Conservation (phyloP, 495 filamentous ascomycete species). For the Gamarada debralockiae region DNA sequence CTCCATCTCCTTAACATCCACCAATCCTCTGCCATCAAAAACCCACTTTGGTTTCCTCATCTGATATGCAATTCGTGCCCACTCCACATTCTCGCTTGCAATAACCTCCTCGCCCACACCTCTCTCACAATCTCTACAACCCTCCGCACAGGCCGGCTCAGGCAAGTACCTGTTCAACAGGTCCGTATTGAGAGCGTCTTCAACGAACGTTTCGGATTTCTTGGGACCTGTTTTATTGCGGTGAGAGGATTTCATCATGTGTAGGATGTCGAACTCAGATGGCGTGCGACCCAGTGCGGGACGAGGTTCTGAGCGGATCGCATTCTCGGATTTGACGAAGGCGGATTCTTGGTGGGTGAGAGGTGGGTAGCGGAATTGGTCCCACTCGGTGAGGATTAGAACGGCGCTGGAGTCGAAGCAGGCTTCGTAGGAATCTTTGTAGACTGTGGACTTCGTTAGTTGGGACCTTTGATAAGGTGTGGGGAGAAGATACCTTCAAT, state of each 20-base stretch:
- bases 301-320: neutral
- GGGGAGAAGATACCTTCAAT: neutral
- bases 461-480: conserved; percentile 15
- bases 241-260: neutral
- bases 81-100: conserved; percentile 7
- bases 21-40: conserved; percentile 13
- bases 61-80: neutral
- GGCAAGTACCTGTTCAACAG: neutral
- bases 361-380: conserved; percentile 47
- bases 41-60: conserved; percentile 15
- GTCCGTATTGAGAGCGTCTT: neutral
- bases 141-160: neutral
- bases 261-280: conserved; percentile 1
- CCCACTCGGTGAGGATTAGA: conserved; percentile 59
- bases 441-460: conserved; percentile 37
- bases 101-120: neutral
- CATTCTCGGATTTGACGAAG: neutral
- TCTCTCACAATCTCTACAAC: conserved; percentile 7
- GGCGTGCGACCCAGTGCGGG: neutral
- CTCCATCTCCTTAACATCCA: conserved; percentile 9
- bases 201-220: neutral
- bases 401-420: conserved; percentile 46
- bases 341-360: neutral
- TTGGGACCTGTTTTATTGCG: neutral
- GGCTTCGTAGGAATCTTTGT: conserved; percentile 45